Evolutionary conservation across 2,329 filamentous ascomycete species (phyloP).

Genomic region (Colletotrichum tabaci): DNA sequence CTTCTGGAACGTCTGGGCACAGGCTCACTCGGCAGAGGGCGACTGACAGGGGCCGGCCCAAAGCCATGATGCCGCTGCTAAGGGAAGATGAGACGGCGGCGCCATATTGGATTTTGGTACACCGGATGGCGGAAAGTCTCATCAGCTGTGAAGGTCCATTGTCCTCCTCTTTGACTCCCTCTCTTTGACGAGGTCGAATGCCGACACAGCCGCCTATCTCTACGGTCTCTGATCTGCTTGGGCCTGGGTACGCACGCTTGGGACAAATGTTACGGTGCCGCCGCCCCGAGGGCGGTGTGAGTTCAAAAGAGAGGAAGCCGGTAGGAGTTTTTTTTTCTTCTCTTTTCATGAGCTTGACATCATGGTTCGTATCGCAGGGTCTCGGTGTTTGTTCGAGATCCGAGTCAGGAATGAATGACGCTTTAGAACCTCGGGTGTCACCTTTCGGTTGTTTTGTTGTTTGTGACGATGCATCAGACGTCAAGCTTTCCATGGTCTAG

Average conservation of each 20-base stretch:
- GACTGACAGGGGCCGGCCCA: constrained; percentile 26
- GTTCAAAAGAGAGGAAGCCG: background rate
- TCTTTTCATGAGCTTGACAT: background rate
- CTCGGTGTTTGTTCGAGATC: background rate
- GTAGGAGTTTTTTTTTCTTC: background rate
- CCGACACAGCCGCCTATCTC: background rate
- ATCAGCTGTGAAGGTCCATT: background rate
- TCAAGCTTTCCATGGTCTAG: background rate
- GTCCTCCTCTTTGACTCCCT: background rate
- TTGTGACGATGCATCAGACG: background rate
- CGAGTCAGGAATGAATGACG: background rate
- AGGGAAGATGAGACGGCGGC: constrained; percentile 38
- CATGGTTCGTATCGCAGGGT: background rate
- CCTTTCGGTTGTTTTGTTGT: too few relatives aligned
- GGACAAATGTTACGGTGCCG: background rate
- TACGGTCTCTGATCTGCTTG: constrained; percentile 2
- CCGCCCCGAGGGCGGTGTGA: constrained; percentile 5
- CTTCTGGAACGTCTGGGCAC: constrained; percentile 23
- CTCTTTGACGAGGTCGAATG: background rate
- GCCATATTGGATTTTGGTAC: constrained; percentile 9
- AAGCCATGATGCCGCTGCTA: constrained; percentile 24
- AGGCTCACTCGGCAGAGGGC: background rate
- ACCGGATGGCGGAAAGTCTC: constrained; percentile 7
- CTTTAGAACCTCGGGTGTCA: background rate
- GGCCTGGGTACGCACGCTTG: background rate